A percentile compares a stretch with the other conserved stretches of the same genome.
phyloP scores from a whole-genome alignment of 768 basidiomycete genomes.

The Sarcodon aspratus region DNA sequence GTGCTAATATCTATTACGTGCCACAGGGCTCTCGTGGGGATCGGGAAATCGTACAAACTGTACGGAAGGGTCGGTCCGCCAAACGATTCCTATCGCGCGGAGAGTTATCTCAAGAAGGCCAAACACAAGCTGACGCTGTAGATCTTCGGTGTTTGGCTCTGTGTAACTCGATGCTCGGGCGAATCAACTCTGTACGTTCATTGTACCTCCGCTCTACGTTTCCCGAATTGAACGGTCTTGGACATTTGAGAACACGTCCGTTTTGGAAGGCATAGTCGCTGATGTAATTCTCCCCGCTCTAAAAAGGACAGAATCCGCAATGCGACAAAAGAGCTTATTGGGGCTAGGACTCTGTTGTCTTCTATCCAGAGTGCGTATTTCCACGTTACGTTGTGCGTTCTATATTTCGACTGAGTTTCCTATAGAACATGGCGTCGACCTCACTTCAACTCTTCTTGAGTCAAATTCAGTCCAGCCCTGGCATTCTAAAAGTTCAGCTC shows the following conservation, averaged over 20 bases:
- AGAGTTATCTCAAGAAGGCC: constrained; percentile 22
- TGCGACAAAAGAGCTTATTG: constrained; percentile 34
- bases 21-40: constrained; percentile 4
- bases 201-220: neutral
- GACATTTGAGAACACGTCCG: constrained; percentile 34
- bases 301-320: constrained; percentile 27
- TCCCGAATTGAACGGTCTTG: neutral
- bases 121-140: constrained; percentile 21
- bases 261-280: constrained; percentile 34
- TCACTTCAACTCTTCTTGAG: constrained; percentile 37
- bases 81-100: constrained; percentile 4
- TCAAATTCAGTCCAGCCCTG: constrained; percentile 29
- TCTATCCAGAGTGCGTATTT: constrained; percentile 23
- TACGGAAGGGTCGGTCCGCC: neutral
- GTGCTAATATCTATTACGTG: neutral
- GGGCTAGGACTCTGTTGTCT: constrained; percentile 37
- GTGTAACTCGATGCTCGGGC: constrained; percentile 33
- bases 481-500: constrained; percentile 28
- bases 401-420: constrained; percentile 14
- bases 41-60: constrained; percentile 5
- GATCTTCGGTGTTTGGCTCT: constrained; percentile 32
- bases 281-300: constrained; percentile 40
- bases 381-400: constrained; percentile 9
- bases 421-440: constrained; percentile 31
- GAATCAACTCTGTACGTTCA: constrained; percentile 32